phyloP scores from a whole-genome alignment of 208 protist species.

The Wallacemonas sp. region DNA sequence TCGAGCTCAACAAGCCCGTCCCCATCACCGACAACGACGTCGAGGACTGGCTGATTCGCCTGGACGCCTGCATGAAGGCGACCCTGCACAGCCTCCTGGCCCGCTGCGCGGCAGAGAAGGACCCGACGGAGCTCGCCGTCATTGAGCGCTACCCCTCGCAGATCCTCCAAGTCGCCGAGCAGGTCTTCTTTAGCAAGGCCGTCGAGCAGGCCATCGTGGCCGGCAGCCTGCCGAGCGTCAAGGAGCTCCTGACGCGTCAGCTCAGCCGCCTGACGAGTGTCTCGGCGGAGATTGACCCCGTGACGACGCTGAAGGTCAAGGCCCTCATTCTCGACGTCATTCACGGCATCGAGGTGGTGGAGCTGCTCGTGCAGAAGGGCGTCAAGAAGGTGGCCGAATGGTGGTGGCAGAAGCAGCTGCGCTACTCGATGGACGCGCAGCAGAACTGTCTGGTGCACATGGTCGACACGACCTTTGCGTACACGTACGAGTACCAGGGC shows the following conservation, averaged over 20 bases:
- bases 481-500: constrained; percentile 97
- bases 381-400: constrained; percentile 73
- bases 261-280: constrained; percentile 72
- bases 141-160: constrained; percentile 88
- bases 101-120: constrained; percentile 49
- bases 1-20: constrained; percentile 68
- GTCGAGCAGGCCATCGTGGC: constrained; percentile 67
- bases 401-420: constrained; percentile 98
- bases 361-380: constrained; percentile 65
- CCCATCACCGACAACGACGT: constrained; percentile 89
- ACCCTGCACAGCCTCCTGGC: constrained; percentile 80
- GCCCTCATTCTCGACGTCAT: constrained; percentile 96
- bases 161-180: constrained; percentile 82
- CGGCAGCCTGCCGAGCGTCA: constrained; percentile 36
- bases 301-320: constrained; percentile 88
- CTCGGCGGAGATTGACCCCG: constrained; percentile 39
- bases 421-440: constrained; percentile 84
- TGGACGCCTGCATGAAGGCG: constrained; percentile 86
- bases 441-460: constrained; percentile 86
- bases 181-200: constrained; percentile 80
- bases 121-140: constrained; percentile 31
- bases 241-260: constrained; percentile 38
- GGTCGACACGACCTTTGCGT: constrained; percentile 94
- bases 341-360: constrained; percentile 95
- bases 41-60: constrained; percentile 92